Percentiles rank a stretch among this genome's conserved stretches.
phyloP scores from a whole-genome alignment of 2,329 filamentous ascomycete species.

The Sclerotinia glacialis region DNA sequence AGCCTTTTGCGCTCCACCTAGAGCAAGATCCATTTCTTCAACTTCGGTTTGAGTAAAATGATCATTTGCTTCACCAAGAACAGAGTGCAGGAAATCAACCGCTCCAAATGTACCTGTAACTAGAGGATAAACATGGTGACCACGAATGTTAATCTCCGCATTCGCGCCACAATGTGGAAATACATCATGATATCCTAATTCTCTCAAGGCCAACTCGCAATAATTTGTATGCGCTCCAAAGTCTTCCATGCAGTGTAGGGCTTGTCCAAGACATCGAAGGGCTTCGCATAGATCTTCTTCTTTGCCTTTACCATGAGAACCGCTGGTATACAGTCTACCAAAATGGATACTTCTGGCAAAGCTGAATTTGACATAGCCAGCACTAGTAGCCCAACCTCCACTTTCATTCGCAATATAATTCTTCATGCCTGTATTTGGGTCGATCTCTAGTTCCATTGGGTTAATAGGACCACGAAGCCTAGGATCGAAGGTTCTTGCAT shows the following conservation, averaged over 20 bases:
- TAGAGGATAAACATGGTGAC: constrained; percentile 68
- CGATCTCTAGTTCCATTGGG: constrained; percentile 68
- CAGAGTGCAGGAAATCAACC: constrained; percentile 81
- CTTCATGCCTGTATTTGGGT: constrained; percentile 87
- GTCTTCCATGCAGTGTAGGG: constrained; percentile 57
- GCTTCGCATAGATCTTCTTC: constrained; percentile 80
- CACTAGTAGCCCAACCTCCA: constrained; percentile 84
- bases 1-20: constrained; percentile 58
- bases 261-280: constrained; percentile 60
- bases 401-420: constrained; percentile 96
- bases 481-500: constrained; percentile 78
- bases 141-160: constrained; percentile 64
- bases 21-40: constrained; percentile 72
- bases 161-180: constrained; percentile 70
- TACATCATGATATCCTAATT: constrained; percentile 65
- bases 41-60: constrained; percentile 84
- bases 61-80: constrained; percentile 69
- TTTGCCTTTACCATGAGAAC: constrained; percentile 59
- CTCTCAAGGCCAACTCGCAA: constrained; percentile 71
- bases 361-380: constrained; percentile 78
- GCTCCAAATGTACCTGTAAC: constrained; percentile 76
- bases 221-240: constrained; percentile 83
- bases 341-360: constrained; percentile 73
- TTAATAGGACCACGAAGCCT: constrained; percentile 79
- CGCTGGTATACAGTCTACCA: constrained; percentile 70